These are phyloP conservation scores for Chlamydomonas sp. DNA, from an alignment of 139 green algal genomes.

Conservation along the genomic window DNA sequence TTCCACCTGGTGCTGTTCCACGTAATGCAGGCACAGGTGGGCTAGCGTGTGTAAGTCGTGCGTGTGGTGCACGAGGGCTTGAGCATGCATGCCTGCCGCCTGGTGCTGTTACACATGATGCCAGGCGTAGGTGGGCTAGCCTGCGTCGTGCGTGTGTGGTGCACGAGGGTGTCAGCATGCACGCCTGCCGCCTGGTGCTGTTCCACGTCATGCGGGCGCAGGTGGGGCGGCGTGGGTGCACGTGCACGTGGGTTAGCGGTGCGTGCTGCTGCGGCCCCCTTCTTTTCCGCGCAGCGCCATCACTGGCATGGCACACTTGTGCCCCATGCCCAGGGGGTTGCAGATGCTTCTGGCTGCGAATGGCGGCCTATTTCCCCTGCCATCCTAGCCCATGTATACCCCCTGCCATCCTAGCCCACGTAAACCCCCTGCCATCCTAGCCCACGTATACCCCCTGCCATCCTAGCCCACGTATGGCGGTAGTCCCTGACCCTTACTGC, in stretches of 20 bases:
- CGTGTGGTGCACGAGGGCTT: background rate
- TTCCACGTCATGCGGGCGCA: slow-evolving; percentile 11
- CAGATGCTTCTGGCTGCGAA: slow-evolving; percentile 1
- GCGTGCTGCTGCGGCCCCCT: too few species aligned
- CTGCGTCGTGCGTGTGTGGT: too few species aligned
- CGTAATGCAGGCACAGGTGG: slow-evolving; percentile 33
- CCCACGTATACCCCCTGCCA: background rate
- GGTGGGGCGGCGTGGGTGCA: background rate
- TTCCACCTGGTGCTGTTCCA: slow-evolving; percentile 51
- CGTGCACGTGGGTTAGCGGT: too few species aligned
- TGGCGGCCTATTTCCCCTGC: slow-evolving; percentile 13
- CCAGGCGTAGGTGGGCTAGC: slow-evolving; percentile 40
- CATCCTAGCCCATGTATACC: slow-evolving; percentile 24
- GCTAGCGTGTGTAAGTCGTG: too few species aligned
- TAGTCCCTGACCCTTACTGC: too few species aligned
- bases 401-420: slow-evolving; percentile 29
- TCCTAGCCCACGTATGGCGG: too few species aligned
- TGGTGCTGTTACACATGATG: slow-evolving; percentile 44
- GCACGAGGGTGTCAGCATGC: slow-evolving; percentile 38
- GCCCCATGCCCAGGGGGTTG: too few species aligned
- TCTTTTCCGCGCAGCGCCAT: too few species aligned
- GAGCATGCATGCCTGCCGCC: slow-evolving; percentile 42
- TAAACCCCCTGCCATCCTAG: slow-evolving; percentile 17
- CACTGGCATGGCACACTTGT: too few species aligned
- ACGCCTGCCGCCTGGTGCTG: slow-evolving; percentile 43